A percentile compares a stretch with the other conserved stretches of the same genome.
These are phyloP conservation scores for Gliomastix tumulicola DNA, from an alignment of 2,329 filamentous ascomycete genomes.

Conservation along the genomic window DNA sequence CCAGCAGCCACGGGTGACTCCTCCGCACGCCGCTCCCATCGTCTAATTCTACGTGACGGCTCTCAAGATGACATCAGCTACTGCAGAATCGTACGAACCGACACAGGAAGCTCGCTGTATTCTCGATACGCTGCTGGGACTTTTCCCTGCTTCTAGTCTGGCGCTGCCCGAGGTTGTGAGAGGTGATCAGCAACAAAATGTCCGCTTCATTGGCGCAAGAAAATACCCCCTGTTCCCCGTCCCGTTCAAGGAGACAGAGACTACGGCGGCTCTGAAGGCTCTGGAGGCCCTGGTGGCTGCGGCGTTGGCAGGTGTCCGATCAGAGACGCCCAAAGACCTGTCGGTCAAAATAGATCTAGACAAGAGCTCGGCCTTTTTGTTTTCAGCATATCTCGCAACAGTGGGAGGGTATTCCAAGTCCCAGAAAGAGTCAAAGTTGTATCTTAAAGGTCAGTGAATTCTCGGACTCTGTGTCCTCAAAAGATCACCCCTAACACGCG, in stretches of 20 bases:
- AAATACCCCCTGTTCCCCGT: constrained; percentile 36
- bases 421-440: constrained; percentile 20
- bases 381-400: constrained; percentile 24
- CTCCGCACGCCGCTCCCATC: no score
- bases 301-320: constrained; percentile 18
- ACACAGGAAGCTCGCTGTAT: no score
- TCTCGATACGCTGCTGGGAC: no score
- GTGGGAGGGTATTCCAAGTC: constrained; percentile 29
- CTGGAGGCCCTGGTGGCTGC: constrained; percentile 27
- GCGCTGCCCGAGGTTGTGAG: no score
- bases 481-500: background rate
- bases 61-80: no score
- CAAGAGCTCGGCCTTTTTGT: constrained; percentile 34
- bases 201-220: constrained; percentile 22
- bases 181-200: no score
- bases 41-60: no score
- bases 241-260: constrained; percentile 38
- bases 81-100: no score
- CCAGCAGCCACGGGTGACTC: no score
- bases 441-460: constrained; percentile 21
- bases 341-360: constrained; percentile 23
- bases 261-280: constrained; percentile 33
- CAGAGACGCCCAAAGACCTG: constrained; percentile 6
- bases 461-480: no score
- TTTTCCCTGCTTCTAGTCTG: no score